These are phyloP conservation scores for Beauveria asiatica DNA, from an alignment of 2,329 filamentous ascomycete species.

Conservation along the genomic window DNA sequence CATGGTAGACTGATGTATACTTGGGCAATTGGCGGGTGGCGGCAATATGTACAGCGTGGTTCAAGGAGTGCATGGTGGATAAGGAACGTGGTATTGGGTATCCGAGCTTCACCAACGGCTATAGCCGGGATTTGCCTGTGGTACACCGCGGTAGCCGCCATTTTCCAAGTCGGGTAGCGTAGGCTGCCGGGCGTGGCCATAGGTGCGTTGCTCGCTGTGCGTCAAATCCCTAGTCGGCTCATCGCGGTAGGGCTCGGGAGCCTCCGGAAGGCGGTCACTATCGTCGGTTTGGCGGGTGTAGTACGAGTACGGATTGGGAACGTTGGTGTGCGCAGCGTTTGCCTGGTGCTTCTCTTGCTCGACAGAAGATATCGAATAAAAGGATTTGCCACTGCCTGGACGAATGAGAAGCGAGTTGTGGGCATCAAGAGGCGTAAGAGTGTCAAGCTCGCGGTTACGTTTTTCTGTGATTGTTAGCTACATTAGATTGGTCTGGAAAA, in stretches of 20 bases:
- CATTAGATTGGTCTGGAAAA: neutral
- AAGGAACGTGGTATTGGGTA: neutral
- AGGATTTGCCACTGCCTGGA: constrained; percentile 27
- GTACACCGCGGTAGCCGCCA: neutral
- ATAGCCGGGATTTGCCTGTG: neutral
- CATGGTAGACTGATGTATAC: neutral
- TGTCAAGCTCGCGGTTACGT: constrained; percentile 63
- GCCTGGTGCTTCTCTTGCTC: constrained; percentile 27
- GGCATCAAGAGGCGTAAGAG: constrained; percentile 77
- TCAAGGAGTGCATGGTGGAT: neutral
- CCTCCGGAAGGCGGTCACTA: neutral
- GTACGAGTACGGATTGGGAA: constrained; percentile 25
- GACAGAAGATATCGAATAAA: constrained; percentile 35
- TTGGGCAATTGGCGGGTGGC: neutral
- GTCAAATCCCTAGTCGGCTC: neutral
- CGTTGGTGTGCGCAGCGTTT: constrained; percentile 18
- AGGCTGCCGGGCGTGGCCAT: neutral
- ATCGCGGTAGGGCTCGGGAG: neutral
- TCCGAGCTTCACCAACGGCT: neutral
- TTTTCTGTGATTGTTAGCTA: constrained; percentile 52
- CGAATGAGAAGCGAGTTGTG: constrained; percentile 74
- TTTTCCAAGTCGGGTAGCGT: neutral
- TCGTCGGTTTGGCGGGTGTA: neutral
- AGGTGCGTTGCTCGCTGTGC: neutral
- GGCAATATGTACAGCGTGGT: neutral